Base-by-base conservation (phyloP, 2,329 filamentous ascomycete species). In the Colletotrichum viniferum region DNA sequence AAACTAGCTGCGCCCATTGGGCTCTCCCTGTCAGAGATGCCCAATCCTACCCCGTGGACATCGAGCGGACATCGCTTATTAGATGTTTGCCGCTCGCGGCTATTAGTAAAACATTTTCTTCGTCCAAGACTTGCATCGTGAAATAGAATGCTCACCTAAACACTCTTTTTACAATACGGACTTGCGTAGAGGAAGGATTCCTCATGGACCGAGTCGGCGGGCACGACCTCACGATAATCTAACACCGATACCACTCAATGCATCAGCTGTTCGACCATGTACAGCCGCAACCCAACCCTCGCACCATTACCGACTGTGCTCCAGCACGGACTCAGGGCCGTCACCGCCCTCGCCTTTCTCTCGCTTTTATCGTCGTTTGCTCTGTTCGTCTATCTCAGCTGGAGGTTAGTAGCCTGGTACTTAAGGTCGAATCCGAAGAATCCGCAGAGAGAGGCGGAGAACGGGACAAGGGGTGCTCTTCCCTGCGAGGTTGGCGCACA, bases 331-430 rank as follows among this genome's bases (percentile, higher is more conserved):
- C 81, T 86, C 18, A 79, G 81, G 8, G 84, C 84, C 18, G 82
- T 86, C n/a, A 78, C 81, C 61, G 78, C 80, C 32, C 81, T 85
- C 65, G 83, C 81, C 55, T 79, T 83, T 43, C 69, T 83, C 10
- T 86, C 85, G 12, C 84, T 86, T 74, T 36, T 85, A n/a, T 78
- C 83, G 4, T 81, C 80, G 3, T 60, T 81, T 4, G 70, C 77
- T 8, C 78, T 86, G 3, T 81, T 85, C 36, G n/a, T 79, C 48
- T 85, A 82, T 68, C 79, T 86, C 21, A 81, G 79, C 2, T 82
- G 80, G 77, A 85, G 84, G 76, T 78, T 86, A 24, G 56, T 82
- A 13, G 74, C 73, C 55, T 86, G 85, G 84, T 81, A 81, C 56
- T 58, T 82, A 5, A 78, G 78, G 7, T 78, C 78, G 16, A 52